Percentiles rank a stretch among this genome's conserved stretches.
Evolutionary conservation across 768 basidiomycete species (phyloP).

Genomic region (Steccherinum ochraceum): DNA sequence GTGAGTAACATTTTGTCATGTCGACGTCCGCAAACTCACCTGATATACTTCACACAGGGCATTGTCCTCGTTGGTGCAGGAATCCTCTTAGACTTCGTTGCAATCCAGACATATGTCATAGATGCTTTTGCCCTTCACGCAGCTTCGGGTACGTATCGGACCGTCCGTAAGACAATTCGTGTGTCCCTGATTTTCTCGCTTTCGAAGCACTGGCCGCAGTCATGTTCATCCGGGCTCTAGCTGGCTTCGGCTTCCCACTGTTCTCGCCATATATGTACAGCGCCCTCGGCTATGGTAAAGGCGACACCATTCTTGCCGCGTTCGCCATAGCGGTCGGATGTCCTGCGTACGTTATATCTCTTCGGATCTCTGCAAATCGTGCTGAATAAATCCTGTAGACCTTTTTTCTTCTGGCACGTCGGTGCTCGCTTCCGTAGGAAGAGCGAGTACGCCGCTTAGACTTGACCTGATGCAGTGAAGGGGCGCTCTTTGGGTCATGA

Average conservation of each 20-base stretch:
- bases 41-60: constrained; percentile 38
- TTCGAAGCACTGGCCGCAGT: constrained; percentile 55
- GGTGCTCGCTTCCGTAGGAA: constrained; percentile 38
- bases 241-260: constrained; percentile 72
- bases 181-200: constrained; percentile 39
- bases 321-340: constrained; percentile 53
- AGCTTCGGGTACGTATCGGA: constrained; percentile 45
- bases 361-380: neutral
- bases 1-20: constrained; percentile 47
- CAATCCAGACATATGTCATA: constrained; percentile 61
- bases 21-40: neutral
- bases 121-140: constrained; percentile 63
- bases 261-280: constrained; percentile 66
- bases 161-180: constrained; percentile 30
- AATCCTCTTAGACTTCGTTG: constrained; percentile 55
- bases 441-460: constrained; percentile 12
- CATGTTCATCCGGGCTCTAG: constrained; percentile 52
- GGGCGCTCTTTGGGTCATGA: too few species aligned
- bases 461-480: too few species aligned
- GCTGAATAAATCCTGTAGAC: constrained; percentile 24
- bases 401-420: constrained; percentile 35
- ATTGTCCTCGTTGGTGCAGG: constrained; percentile 65
- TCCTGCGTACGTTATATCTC: constrained; percentile 38
- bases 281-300: constrained; percentile 62
- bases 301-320: constrained; percentile 55